These are phyloP conservation scores for Phaeosphaeria sp. DNA, from an alignment of 2,329 filamentous ascomycete genomes.

Conservation along the genomic window DNA sequence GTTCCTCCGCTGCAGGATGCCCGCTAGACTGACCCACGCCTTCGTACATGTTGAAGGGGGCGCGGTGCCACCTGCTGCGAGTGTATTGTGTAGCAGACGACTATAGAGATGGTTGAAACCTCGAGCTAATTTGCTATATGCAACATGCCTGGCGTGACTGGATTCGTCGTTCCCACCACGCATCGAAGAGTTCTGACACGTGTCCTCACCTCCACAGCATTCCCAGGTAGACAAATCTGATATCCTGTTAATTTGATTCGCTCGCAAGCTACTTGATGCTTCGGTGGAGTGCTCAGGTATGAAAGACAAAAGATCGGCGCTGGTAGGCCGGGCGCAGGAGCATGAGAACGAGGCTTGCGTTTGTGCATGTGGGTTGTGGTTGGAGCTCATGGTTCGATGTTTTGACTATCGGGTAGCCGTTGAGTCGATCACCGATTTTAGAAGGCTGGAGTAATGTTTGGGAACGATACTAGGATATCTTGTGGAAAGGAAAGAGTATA, in stretches of 20 bases:
- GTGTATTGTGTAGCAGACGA: constrained; percentile 1
- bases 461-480: not conserved
- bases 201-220: no score
- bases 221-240: not conserved
- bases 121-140: not conserved
- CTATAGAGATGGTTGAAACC: constrained; percentile 1
- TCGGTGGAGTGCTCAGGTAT: not conserved
- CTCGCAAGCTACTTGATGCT: not conserved
- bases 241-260: not conserved
- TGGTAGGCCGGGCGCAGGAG: not conserved
- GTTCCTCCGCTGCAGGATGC: constrained; percentile 7
- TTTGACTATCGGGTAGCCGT: no score
- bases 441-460: no score
- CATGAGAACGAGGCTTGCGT: not conserved
- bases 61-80: not conserved
- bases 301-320: no score
- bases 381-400: no score
- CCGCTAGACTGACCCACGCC: constrained; percentile 6
- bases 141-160: no score
- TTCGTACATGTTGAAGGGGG: not conserved
- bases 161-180: no score
- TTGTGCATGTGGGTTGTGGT: no score
- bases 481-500: not conserved
- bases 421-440: no score
- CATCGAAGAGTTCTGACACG: no score